Conservation (phyloP, 305 asterid species). For the Fraxinus baroniana region DNA sequence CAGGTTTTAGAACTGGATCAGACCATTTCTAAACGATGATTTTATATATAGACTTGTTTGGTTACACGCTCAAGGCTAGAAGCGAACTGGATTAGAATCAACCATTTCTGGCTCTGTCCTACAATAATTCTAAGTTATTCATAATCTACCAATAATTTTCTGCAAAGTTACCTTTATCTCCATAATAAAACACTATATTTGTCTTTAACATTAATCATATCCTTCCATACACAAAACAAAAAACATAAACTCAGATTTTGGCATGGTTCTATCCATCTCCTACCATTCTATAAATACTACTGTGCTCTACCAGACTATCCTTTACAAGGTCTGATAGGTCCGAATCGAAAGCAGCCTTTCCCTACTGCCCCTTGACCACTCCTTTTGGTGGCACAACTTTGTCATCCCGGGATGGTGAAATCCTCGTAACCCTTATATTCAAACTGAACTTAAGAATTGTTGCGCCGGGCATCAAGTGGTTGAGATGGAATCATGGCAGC, state of each 20-base stretch:
- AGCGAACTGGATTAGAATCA: neutral
- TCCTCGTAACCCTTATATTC: constrained; percentile 6
- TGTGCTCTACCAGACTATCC: constrained; percentile 13
- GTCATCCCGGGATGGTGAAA: neutral
- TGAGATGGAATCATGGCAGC: constrained; percentile 46
- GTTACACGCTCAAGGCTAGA: neutral
- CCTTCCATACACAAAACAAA: constrained; percentile 12
- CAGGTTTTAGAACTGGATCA: no score
- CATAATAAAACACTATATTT: constrained; percentile 28
- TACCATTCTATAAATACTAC: constrained; percentile 28
- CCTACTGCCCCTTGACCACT: neutral
- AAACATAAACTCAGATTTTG: constrained; percentile 9
- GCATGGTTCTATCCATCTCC: constrained; percentile 23
- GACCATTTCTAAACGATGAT: neutral
- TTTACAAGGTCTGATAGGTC: constrained; percentile 19
- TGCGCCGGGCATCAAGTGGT: constrained; percentile 30
- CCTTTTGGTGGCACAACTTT: neutral
- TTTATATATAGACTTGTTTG: neutral
- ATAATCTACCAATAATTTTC: constrained; percentile 14
- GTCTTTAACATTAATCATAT: constrained; percentile 21
- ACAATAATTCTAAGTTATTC: constrained; percentile 18
- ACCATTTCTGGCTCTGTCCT: neutral
- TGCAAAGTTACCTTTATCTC: constrained; percentile 28
- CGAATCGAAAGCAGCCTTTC: constrained; percentile 7
- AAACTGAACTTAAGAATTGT: constrained; percentile 19